Evolutionary conservation across 371 early-diverging fungal species (phyloP).

Genomic region (Gilbertella persicaria): DNA sequence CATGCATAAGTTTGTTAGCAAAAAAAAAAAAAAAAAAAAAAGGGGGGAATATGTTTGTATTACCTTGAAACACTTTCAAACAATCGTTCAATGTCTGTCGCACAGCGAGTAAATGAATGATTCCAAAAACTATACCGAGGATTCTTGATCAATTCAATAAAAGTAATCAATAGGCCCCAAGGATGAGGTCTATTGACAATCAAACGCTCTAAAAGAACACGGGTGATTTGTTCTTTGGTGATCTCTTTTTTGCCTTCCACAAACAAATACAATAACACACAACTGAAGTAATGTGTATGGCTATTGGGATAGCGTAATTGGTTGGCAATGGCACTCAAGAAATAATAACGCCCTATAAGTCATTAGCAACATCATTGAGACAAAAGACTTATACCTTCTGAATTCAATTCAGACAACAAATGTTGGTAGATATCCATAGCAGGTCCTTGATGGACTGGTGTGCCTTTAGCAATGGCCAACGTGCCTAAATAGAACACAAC

Average conservation of each 20-base stretch:
- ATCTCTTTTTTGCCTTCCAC: conserved; percentile 77
- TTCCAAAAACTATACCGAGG: conserved; percentile 89
- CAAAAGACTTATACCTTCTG: conserved; percentile 62
- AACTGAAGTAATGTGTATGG: conserved; percentile 93
- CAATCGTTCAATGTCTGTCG: conserved; percentile 71
- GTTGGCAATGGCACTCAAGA: conserved; percentile 92
- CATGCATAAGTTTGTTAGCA: not conserved
- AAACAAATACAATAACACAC: conserved; percentile 81
- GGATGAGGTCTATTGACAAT: conserved; percentile 98
- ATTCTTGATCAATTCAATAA: conserved; percentile 95
- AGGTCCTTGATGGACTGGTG: conserved; percentile 68
- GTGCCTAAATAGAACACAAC: conserved; percentile 87
- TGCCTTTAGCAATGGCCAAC: conserved; percentile 65
- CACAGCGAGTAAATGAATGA: conserved; percentile 73
- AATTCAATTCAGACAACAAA: conserved; percentile 73
- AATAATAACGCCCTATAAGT: conserved; percentile 64
- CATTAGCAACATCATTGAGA: too few species aligned
- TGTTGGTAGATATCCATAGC: conserved; percentile 86
- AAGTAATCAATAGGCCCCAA: conserved; percentile 94
- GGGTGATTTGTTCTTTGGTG: conserved; percentile 92
- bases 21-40: too few species aligned
- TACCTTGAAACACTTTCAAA: conserved; percentile 74
- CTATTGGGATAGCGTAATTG: conserved; percentile 96
- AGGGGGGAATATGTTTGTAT: too few species aligned
- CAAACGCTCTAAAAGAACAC: conserved; percentile 92